Evolutionary conservation across 371 early-diverging fungal species (phyloP), one percentile per base, ranked within the genome.

Genomic region (Capillidium heterosporum): DNA sequence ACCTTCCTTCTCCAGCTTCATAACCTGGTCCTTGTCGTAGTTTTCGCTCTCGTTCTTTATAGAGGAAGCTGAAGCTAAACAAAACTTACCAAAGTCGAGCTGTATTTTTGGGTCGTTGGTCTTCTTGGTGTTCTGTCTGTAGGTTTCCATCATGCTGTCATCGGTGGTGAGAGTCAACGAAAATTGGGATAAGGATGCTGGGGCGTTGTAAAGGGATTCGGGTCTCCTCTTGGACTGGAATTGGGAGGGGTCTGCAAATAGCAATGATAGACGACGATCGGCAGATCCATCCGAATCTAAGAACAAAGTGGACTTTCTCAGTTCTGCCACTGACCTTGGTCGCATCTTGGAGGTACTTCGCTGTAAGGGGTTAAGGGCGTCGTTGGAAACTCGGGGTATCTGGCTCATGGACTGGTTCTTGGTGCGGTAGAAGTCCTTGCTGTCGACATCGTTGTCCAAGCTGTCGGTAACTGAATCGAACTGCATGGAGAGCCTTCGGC

Each of bases 61-160:
- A 7, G 42, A 29, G 28, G 19, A 42, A 11, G 10, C 17, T 2
- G 43, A 21, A 8, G 40, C 43, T 4, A 55, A 2, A 11, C 40
- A 15, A 43, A 42, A 55, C 26, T 55, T 55, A 43, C 42, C 55
- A 55, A 55, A 55, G 26, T 55, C 55, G 11, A 55, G 15, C 26
- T 55, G 55, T 26, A 55, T 29, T 15, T 42, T 55, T 39, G 55
- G 55, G 27, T 55, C 55, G 26, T 55, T 55, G 17, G 55, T 55
- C 28, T 55, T 55, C 19, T 26, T 74, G 5, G 81, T 76, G 60
- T 83, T 72, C 2, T 74, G 73, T 24, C 75, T 59, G 65, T 84
- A 88, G 3, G 24, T 29, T 3, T 28, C 52, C 52, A 52, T n/a
- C 32, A 40, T 31, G 13, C 13, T 1, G 29, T 28, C 29, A 11